Evolutionary conservation across 176 grass and related monocot genomes (phyloP).

Genomic region (Urochloa ruziziensis): DNA sequence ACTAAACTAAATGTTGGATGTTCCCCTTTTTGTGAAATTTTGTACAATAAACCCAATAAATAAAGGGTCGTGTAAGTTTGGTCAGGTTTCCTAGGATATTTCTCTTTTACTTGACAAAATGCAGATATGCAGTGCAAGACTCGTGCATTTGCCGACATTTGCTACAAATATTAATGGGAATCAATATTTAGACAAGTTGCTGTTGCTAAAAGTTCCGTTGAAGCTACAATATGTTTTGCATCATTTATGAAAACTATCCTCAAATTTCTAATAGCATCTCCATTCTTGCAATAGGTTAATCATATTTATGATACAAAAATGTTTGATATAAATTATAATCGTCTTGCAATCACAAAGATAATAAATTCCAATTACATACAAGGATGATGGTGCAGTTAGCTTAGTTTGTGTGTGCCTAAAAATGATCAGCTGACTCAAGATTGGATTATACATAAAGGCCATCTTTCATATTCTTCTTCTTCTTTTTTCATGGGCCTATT

Average conservation of each 20-base stretch:
- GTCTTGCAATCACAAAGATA: neutral
- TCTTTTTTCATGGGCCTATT: neutral
- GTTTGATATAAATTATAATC: neutral
- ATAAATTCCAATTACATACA: neutral
- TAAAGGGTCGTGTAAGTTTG: neutral
- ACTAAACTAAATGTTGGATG: neutral
- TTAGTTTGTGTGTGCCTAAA: neutral
- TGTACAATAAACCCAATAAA: neutral
- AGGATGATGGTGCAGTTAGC: neutral
- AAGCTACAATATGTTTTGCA: neutral
- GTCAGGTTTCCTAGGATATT: neutral
- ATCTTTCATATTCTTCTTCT: neutral
- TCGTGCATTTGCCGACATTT: neutral
- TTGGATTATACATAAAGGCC: neutral
- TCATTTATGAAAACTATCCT: neutral
- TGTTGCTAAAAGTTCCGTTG: neutral
- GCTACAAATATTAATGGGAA: neutral
- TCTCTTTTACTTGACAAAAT: neutral
- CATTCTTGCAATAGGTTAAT: neutral
- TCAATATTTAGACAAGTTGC: neutral
- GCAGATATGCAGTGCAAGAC: neutral
- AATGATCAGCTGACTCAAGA: neutral
- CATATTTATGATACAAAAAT: neutral
- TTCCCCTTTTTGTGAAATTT: neutral
- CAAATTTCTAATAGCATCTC: neutral